These are phyloP conservation scores for Clonostachys chloroleuca DNA, from an alignment of 2,329 filamentous ascomycete species.

Conservation along the genomic window DNA sequence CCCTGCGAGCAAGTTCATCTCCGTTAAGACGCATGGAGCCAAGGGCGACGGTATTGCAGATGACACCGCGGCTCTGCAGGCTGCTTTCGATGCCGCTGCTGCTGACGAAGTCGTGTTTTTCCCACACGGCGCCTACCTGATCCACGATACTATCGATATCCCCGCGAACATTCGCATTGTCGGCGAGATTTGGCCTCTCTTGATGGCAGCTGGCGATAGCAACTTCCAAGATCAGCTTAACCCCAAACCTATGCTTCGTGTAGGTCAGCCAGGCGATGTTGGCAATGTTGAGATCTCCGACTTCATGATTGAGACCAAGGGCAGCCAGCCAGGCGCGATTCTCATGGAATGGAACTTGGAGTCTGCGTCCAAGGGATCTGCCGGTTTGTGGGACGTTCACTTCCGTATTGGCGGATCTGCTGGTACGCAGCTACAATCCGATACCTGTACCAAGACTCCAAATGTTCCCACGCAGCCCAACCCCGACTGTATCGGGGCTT, in stretches of 20 bases:
- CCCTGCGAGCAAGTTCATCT: constrained; percentile 66
- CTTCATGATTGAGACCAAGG: constrained; percentile 60
- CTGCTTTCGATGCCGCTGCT: constrained; percentile 63
- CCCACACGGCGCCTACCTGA: constrained; percentile 16
- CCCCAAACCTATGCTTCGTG: constrained; percentile 61
- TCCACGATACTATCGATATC: constrained; percentile 31
- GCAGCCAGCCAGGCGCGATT: constrained; percentile 61
- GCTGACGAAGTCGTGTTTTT: constrained; percentile 35
- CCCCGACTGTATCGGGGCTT: constrained; percentile 35
- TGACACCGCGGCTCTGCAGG: constrained; percentile 81
- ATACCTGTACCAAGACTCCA: constrained; percentile 4
- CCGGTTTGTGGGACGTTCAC: constrained; percentile 15
- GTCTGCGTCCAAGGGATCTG: constrained; percentile 39
- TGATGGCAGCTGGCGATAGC: constrained; percentile 53
- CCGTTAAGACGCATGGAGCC: constrained; percentile 76
- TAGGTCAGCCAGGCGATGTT: constrained; percentile 56
- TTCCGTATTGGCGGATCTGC: constrained; percentile 36
- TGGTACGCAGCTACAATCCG: constrained; percentile 15
- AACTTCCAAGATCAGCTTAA: constrained; percentile 57
- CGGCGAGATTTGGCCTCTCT: constrained; percentile 64
- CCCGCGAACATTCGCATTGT: constrained; percentile 61
- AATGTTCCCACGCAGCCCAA: constrained; percentile 6
- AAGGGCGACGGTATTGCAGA: constrained; percentile 85
- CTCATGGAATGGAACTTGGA: constrained; percentile 69
- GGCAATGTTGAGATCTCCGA: constrained; percentile 70